Conservation (phyloP, 2,329 filamentous ascomycete species). For the Trichoderma sp. region DNA sequence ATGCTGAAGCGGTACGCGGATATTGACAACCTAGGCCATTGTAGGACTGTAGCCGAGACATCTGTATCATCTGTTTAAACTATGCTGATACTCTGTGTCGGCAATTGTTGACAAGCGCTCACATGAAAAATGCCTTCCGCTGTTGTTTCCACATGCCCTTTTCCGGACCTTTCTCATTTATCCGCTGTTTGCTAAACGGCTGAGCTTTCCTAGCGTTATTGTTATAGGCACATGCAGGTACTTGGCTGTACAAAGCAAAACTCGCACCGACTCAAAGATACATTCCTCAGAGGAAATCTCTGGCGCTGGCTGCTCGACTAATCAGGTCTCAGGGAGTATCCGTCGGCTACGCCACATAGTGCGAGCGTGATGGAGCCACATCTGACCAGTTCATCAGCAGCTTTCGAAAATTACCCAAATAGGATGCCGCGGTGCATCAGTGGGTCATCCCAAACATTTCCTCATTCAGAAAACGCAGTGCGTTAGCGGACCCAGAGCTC, state of each 20-base stretch:
- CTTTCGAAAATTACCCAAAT: not conserved
- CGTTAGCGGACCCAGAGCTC: not conserved
- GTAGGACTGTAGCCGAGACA: not conserved
- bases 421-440: not conserved
- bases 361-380: not conserved
- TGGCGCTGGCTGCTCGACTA: not conserved
- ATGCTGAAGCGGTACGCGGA: not conserved
- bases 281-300: not conserved
- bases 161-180: not conserved
- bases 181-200: not conserved
- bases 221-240: not conserved
- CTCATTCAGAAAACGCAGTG: slow-evolving; percentile 4
- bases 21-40: not conserved
- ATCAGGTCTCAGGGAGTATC: not conserved
- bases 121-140: not conserved
- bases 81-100: not conserved
- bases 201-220: not conserved
- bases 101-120: not conserved
- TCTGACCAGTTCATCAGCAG: not conserved
- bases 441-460: not conserved
- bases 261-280: not conserved
- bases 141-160: not conserved
- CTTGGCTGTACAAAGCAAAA: not conserved
- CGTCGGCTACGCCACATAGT: not conserved
- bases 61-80: not conserved